Evolutionary conservation across 1,284 basidiomycete species (phyloP).

Genomic region (Xerocomus subilludens): DNA sequence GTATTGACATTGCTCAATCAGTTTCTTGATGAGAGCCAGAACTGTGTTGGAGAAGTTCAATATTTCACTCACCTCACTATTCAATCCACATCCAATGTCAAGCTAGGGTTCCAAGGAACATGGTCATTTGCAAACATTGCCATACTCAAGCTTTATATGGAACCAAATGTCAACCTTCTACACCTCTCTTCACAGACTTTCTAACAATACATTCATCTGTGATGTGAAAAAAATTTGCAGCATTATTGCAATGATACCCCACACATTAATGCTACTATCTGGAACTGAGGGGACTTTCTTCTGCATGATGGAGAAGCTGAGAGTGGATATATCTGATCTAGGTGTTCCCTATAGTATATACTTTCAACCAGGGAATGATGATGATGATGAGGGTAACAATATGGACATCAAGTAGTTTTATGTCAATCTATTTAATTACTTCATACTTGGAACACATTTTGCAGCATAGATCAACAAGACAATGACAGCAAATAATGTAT

Average conservation of each 20-base stretch:
- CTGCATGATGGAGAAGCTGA: conserved; percentile 32
- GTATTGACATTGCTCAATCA: too few relatives aligned
- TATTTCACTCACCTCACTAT: conserved; percentile 17
- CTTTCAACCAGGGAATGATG: background rate
- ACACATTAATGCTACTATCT: background rate
- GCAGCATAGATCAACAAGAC: too few relatives aligned
- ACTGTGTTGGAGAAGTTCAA: background rate
- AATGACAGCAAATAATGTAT: background rate
- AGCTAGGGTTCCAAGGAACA: too few relatives aligned
- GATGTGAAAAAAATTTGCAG: conserved; percentile 23
- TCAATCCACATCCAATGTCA: background rate
- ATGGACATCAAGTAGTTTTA: conserved; percentile 1
- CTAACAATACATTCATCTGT: conserved; percentile 1
- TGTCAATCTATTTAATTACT: too few relatives aligned
- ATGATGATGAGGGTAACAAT: background rate
- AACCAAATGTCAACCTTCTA: conserved; percentile 18
- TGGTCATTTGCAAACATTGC: conserved; percentile 3
- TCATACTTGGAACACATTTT: background rate
- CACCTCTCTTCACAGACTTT: conserved; percentile 21
- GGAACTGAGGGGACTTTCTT: background rate
- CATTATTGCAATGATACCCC: conserved; percentile 29
- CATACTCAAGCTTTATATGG: conserved; percentile 5
- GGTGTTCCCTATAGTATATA: conserved; percentile 25
- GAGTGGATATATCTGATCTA: conserved; percentile 27
- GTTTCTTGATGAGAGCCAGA: background rate